Conservation (phyloP, 805 yeast genomes). For the Starmerella sirachaensis region DNA sequence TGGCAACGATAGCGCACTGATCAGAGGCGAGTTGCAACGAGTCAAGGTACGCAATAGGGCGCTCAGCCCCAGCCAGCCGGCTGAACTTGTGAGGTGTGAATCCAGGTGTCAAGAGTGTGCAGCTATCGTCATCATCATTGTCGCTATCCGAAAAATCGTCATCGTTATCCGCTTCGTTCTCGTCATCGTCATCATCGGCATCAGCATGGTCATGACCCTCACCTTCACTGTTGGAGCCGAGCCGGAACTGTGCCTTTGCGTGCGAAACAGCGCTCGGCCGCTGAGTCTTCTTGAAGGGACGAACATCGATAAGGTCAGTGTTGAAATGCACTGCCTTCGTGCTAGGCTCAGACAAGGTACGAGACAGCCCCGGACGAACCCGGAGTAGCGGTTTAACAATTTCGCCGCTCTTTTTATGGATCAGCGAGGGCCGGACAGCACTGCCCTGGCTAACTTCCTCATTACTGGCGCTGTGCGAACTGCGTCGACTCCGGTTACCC, state of each 20-base stretch:
- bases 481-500: too few species aligned
- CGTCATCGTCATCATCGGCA: conserved; percentile 22
- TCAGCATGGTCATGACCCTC: conserved; percentile 26
- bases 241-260: conserved; percentile 19
- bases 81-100: conserved; percentile 17
- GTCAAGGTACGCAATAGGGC: conserved; percentile 49
- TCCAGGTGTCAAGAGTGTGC: conserved; percentile 17
- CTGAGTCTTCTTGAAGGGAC: conserved; percentile 61
- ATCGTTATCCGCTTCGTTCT: conserved; percentile 10
- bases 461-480: too few species aligned
- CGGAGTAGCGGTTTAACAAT: conserved; percentile 64
- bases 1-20: conserved; percentile 51
- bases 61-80: conserved; percentile 16
- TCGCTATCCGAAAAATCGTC: conserved; percentile 1
- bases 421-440: conserved; percentile 30
- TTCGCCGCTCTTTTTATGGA: conserved; percentile 84
- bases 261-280: conserved; percentile 54
- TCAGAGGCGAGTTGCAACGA: conserved; percentile 47
- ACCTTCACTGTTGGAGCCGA: conserved; percentile 27
- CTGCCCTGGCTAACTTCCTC: too few species aligned
- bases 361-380: conserved; percentile 28
- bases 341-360: conserved; percentile 31
- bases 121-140: conserved; percentile 3
- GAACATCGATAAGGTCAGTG: conserved; percentile 40
- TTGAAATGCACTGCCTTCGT: conserved; percentile 68